Evolutionary conservation across 257 asterid species (phyloP), one percentile per base, ranked within the genome.

Genomic region (Solanum rostratum): DNA sequence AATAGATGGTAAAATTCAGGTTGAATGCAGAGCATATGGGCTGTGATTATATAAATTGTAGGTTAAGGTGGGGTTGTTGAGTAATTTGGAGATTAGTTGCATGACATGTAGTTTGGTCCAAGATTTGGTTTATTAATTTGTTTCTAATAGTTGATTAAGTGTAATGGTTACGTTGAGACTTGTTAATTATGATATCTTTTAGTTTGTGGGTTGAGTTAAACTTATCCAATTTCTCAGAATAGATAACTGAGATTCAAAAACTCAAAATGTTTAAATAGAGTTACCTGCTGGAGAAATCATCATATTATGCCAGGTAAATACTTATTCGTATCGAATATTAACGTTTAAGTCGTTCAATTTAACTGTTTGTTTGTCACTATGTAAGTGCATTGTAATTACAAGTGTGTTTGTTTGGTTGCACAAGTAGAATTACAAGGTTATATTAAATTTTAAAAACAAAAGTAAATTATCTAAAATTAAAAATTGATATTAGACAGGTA

Each of bases 1-100:
- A 20, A 37, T 39, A 52, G 29, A 39, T 15, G 29, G 12, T 20
- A 18, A n/a, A 9, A 37, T 70, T 16, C 1, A 37, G 29, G 74
- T 30, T 22, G 16, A 62, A 27, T 69, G 22, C 57, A 84, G 53
- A 80, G 87, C 19, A 33, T 29, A 52, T 78, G 78, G 22, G 18
- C 27, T 33, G 62, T 4, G 81, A 43, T 76, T 76, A 49, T 76
- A 27, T 76, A 49, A 14, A 49, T 14, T 52, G 45, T 45, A 49
- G 63, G 43, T 18, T 76, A 27, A 76, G 15, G 78, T 85, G 88
- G 63, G 84, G 87, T 55, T 43, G 90, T 84, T 89, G 84, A 79
- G 85, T 68, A 37, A 68, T 57, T 86, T 84, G 89, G 88, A 86
- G 92, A 82, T 85, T 82, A 74, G 86, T 76, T 87, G 85, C 45